phyloP scores from a whole-genome alignment of 2,329 filamentous ascomycete genomes.

The Emergomyces africanus region DNA sequence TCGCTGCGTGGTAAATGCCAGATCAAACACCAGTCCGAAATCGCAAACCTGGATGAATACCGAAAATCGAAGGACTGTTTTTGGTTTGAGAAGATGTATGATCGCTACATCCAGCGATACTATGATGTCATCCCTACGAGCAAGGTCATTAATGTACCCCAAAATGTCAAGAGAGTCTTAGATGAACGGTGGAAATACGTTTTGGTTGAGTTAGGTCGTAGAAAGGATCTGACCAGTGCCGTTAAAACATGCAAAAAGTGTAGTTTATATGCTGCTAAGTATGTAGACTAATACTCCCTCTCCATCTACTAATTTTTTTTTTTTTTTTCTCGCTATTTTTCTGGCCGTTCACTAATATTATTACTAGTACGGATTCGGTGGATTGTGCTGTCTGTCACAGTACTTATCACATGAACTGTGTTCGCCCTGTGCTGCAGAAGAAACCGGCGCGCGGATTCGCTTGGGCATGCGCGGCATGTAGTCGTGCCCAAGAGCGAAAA shows the following conservation, averaged over 20 bases:
- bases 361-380: slow-evolving; percentile 71
- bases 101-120: slow-evolving; percentile 94
- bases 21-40: slow-evolving; percentile 79
- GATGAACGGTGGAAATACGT: slow-evolving; percentile 97
- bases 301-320: not conserved
- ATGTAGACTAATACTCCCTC: slow-evolving; percentile 24
- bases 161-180: slow-evolving; percentile 86
- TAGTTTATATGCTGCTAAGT: slow-evolving; percentile 80
- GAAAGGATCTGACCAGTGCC: slow-evolving; percentile 89
- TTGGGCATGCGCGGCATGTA: slow-evolving; percentile 95
- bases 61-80: slow-evolving; percentile 78
- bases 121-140: slow-evolving; percentile 92
- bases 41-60: slow-evolving; percentile 68
- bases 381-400: slow-evolving; percentile 91
- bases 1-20: slow-evolving; percentile 87
- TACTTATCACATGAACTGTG: slow-evolving; percentile 98
- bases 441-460: slow-evolving; percentile 96
- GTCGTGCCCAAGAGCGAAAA: slow-evolving; percentile 85
- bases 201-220: slow-evolving; percentile 81
- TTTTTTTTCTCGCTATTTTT: not conserved
- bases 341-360: slow-evolving; percentile 14
- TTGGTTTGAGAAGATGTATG: slow-evolving; percentile 96
- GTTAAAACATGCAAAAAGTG: slow-evolving; percentile 96
- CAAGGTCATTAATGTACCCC: slow-evolving; percentile 90
- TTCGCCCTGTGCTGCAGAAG: slow-evolving; percentile 79